Evolutionary conservation across 495 filamentous ascomycete genomes (phyloP), one percentile per base, ranked within the genome.

Genomic region (Penicillium lividum): DNA sequence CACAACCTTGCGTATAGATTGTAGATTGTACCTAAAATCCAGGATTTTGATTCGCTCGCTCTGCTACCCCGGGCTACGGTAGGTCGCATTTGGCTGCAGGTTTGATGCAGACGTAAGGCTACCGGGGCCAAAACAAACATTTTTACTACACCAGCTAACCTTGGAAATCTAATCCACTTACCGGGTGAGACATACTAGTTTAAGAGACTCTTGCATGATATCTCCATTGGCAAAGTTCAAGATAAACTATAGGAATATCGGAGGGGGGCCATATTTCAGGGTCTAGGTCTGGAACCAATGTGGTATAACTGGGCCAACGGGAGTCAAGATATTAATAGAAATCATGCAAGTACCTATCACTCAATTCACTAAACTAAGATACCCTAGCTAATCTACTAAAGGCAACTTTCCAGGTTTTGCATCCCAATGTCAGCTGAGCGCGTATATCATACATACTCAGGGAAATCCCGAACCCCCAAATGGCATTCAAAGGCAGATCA

Each of bases 101-200:
- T 42, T 47, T 0, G 10, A 45, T 42, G 31, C 33, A 48, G 45
- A 30, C 38, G 34, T 46, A 36, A 48, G 53, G 50, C 49, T 53
- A 40, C 45, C 5, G 50, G 58, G 58, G 30, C 36, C 42, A 28
- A 22, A 43, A 46, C 61, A 59, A 64, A 60, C 53, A 60, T 18
- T 52, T 16, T 3, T 15, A 18, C 16, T 9, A 38, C 11, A 42
- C 13, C 10, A 30, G 2, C 9, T 11, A 11, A 22, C 22, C 22
- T 22, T 22, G 22, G 22, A 22, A 25, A 40, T 29, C 29, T 30
- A 3, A 8, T 4, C 30, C n/a, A 50, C 54, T 44, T 55, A 50
- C 64, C 58, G 53, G n/a, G 40, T 25, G 25, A 22, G 5, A 38
- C 11, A 25, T 36, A n/a, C 15, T 27, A 29, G 16, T 36, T 16